A percentile compares a stretch with the other conserved stretches of the same genome.
Evolutionary conservation across 176 grass and related monocot species (phyloP).

Genomic region (Oryza australiensis): DNA sequence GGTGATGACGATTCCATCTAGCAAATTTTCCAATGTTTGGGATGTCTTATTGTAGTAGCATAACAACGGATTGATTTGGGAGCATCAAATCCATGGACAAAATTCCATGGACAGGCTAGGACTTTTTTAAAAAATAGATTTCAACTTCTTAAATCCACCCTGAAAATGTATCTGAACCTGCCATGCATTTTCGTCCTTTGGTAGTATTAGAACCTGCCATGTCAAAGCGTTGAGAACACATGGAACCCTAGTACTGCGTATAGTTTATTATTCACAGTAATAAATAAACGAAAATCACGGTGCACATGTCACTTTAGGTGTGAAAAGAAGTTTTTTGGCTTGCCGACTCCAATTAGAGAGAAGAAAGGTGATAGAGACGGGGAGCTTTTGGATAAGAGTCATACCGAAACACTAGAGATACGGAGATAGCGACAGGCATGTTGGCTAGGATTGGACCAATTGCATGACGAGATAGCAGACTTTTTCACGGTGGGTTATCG

Average conservation of each 20-base stretch:
- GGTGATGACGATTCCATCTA: background rate
- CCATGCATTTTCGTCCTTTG: too few species aligned
- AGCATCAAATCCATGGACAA: background rate
- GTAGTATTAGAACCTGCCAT: too few species aligned
- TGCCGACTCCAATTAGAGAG: background rate
- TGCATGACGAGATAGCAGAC: background rate
- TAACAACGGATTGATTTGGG: background rate
- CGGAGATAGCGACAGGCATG: constrained; percentile 1
- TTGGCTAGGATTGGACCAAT: background rate
- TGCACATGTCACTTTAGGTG: background rate
- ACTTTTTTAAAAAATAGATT: background rate
- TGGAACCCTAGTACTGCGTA: too few species aligned
- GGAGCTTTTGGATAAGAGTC: constrained; percentile 28
- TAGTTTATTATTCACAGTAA: too few species aligned
- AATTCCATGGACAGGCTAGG: background rate
- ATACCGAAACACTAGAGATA: background rate
- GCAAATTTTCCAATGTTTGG: background rate
- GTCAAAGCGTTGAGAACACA: background rate
- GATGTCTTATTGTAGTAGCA: background rate
- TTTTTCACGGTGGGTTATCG: too few species aligned
- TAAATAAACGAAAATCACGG: background rate
- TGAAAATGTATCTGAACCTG: too few species aligned
- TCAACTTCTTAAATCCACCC: background rate
- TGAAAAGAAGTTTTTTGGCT: background rate
- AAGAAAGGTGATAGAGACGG: constrained; percentile 6